A percentile compares a stretch with the other conserved stretches of the same genome.
These are phyloP conservation scores for Diaporthe velutina DNA, from an alignment of 2,329 filamentous ascomycete genomes.

Conservation along the genomic window DNA sequence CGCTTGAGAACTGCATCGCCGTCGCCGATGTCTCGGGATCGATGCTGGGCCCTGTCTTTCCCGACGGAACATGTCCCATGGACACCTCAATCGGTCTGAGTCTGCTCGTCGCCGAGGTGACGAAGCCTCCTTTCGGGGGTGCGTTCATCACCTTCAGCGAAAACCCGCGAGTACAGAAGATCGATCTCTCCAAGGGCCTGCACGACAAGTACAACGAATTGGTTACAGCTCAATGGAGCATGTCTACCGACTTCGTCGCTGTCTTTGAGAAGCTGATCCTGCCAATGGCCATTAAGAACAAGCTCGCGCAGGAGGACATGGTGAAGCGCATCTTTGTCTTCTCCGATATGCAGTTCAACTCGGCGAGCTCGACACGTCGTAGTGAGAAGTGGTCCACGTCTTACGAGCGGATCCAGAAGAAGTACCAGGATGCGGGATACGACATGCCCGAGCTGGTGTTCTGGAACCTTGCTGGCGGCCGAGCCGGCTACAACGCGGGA, in stretches of 20 bases:
- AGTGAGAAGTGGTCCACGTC: constrained; percentile 56
- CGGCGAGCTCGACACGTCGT: constrained; percentile 41
- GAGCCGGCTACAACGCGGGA: constrained; percentile 41
- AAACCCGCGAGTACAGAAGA: constrained; percentile 53
- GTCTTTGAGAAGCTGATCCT: constrained; percentile 68
- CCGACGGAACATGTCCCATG: constrained; percentile 62
- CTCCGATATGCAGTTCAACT: constrained; percentile 72
- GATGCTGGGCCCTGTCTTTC: constrained; percentile 57
- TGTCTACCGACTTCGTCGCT: constrained; percentile 65
- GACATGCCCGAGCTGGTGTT: constrained; percentile 71
- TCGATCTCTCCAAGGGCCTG: constrained; percentile 56
- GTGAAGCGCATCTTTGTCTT: constrained; percentile 73
- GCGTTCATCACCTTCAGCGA: constrained; percentile 67
- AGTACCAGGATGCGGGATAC: constrained; percentile 64
- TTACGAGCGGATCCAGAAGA: constrained; percentile 61
- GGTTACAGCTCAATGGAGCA: constrained; percentile 50
- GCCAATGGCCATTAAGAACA: constrained; percentile 63
- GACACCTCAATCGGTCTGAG: constrained; percentile 69
- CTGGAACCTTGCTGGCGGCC: constrained; percentile 67
- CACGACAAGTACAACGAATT: constrained; percentile 56
- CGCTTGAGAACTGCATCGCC: constrained; percentile 65
- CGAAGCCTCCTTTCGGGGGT: constrained; percentile 65
- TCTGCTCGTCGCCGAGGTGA: constrained; percentile 66
- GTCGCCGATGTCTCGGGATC: constrained; percentile 70
- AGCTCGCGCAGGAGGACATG: constrained; percentile 68